A percentile compares a stretch with the other conserved stretches of the same genome.
Evolutionary conservation across 2,329 filamentous ascomycete species (phyloP).

Genomic region (Clonostachys solani): DNA sequence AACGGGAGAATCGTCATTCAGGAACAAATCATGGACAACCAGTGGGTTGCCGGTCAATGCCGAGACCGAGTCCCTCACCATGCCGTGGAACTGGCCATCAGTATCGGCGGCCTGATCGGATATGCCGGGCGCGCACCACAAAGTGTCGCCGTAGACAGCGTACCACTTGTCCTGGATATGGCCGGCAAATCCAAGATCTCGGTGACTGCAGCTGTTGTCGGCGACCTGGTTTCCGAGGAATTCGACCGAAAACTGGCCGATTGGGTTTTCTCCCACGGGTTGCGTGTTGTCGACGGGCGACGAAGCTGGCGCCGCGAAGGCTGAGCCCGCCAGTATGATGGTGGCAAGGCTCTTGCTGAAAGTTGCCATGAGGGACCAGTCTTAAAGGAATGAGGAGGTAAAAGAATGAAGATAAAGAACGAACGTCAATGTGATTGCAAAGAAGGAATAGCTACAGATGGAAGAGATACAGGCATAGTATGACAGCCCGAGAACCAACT

Average conservation of each 20-base stretch:
- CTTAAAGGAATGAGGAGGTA: too few species aligned
- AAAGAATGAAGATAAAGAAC: too few species aligned
- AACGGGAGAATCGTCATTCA: conserved; percentile 19
- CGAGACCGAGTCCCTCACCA: conserved; percentile 31
- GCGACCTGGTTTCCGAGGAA: conserved; percentile 28
- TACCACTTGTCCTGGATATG: conserved; percentile 28
- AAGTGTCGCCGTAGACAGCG: conserved; percentile 26
- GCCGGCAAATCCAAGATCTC: conserved; percentile 30
- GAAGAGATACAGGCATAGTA: too few species aligned
- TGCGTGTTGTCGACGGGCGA: conserved; percentile 26
- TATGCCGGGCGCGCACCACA: conserved; percentile 27
- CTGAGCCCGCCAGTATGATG: neutral
- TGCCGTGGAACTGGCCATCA: conserved; percentile 26
- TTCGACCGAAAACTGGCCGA: conserved; percentile 16
- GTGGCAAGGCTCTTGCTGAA: neutral
- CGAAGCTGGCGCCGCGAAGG: neutral
- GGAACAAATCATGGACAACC: conserved; percentile 25
- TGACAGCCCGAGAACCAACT: too few species aligned
- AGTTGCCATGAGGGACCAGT: too few species aligned
- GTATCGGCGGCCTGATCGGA: conserved; percentile 18
- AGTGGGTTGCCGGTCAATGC: conserved; percentile 25
- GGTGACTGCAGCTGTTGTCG: conserved; percentile 28
- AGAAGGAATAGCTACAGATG: too few species aligned
- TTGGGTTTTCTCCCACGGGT: conserved; percentile 26
- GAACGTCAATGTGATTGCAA: too few species aligned